phyloP scores from a whole-genome alignment of 1,284 basidiomycete genomes.

The Tremellales sp. region DNA sequence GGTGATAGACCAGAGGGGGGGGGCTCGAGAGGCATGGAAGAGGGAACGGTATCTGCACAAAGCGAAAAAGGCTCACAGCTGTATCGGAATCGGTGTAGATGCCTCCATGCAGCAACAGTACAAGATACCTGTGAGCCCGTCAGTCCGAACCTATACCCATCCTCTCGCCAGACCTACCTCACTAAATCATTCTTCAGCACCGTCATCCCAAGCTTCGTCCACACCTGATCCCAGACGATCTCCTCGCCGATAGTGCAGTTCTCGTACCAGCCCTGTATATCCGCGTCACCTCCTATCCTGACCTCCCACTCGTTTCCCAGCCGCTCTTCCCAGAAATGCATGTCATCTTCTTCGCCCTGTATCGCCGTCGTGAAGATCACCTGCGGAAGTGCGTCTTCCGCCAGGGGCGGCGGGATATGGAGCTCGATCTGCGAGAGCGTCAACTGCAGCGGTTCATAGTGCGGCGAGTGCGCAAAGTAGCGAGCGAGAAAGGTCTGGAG shows the following conservation, averaged over 20 bases:
- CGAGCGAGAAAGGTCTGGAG: slow-evolving; percentile 14
- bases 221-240: slow-evolving; percentile 17
- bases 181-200: slow-evolving; percentile 27
- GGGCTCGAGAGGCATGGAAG: too few species aligned
- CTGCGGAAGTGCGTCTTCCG: slow-evolving; percentile 2
- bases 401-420: slow-evolving; percentile 11
- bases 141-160: slow-evolving; percentile 1
- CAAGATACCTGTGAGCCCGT: slow-evolving; percentile 17
- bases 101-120: slow-evolving; percentile 31
- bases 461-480: slow-evolving; percentile 6
- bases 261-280: slow-evolving; percentile 15
- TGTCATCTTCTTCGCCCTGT: slow-evolving; percentile 18
- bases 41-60: too few species aligned
- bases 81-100: slow-evolving; percentile 37
- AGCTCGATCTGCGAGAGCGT: slow-evolving; percentile 8
- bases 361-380: slow-evolving; percentile 16
- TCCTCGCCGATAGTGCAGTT: not conserved
- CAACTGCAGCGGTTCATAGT: slow-evolving; percentile 5
- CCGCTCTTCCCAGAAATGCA: slow-evolving; percentile 17
- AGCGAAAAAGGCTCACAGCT: slow-evolving; percentile 18
- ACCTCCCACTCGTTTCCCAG: slow-evolving; percentile 17
- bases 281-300: slow-evolving; percentile 19
- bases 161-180: slow-evolving; percentile 10
- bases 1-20: too few species aligned
- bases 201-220: slow-evolving; percentile 20